Base-by-base conservation (phyloP, 1,139 yeast species). In the Suhomyces maxii region DNA sequence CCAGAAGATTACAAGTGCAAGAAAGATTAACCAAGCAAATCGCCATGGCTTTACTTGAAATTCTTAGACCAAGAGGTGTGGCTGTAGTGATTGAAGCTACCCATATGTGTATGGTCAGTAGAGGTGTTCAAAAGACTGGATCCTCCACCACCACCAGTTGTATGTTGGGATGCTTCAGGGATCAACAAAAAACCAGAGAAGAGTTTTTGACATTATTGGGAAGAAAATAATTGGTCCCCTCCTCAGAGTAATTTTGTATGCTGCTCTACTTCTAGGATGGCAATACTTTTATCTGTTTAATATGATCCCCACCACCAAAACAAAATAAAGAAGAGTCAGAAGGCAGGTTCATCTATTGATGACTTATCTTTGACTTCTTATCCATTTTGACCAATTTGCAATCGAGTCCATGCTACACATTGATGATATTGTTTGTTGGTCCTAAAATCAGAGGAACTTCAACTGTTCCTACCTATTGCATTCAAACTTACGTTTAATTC, bases 81-180 rank as follows among this genome's bases (percentile, higher is more conserved):
- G 99, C 98, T 0, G 99, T 93, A 36, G 97, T 93, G 25, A 90
- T 93, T 61, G 99, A 93, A 67, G 98, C 98, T 26, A 83, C 95
- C 8, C 99, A 93, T 64, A 93, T 95, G 99, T 93, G 99, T 68
- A 93, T 93, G 99, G 98, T 91, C 31, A 89, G 96, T 67, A 82
- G 99, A 63, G 99, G 99, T 42, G 90, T 93, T 25, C 97, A 93
- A 65, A 95, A 93, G 68, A 83, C 96, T 0, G 97, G 98, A 1
- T 86, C 96, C 18, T 80, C 89, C 26, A 93, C 99, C 3, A 84
- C 93, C 39, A 95, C 99, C 28, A 89, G 97, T 61, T 91, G 98
- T 64, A 90, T 93, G 98, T 78, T 93, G 60, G 99, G 99, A 11
- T 86, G 96, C 56, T 91, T 93, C 75, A 80, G 98, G 61, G 87